phyloP scores from a whole-genome alignment of 768 basidiomycete genomes.

The Mrakia blollopis region DNA sequence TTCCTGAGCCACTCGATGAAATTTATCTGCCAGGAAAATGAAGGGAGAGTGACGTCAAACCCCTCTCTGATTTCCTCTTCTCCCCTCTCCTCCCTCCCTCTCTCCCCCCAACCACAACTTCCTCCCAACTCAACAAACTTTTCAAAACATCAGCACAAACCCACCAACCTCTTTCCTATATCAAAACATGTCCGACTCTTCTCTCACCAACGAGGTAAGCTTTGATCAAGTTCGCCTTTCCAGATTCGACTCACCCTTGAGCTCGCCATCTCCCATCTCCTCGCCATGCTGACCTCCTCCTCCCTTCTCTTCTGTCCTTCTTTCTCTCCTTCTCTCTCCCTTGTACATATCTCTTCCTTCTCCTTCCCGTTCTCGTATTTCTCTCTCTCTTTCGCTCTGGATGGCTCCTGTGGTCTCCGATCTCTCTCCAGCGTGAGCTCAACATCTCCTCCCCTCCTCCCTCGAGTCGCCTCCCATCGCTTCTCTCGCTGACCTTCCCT shows the following conservation, averaged over 20 bases:
- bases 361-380: constrained; percentile 5
- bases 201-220: constrained; percentile 17
- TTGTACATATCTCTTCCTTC: too few relatives aligned
- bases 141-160: neutral
- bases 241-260: too few relatives aligned
- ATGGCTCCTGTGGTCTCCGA: too few relatives aligned
- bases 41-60: too few relatives aligned
- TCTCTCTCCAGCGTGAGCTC: too few relatives aligned
- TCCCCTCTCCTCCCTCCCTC: too few relatives aligned
- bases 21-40: too few relatives aligned
- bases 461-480: neutral
- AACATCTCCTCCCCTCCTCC: neutral
- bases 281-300: neutral
- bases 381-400: neutral
- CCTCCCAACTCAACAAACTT: neutral
- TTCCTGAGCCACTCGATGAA: too few relatives aligned
- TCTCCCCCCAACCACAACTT: too few relatives aligned
- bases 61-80: too few relatives aligned
- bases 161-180: neutral
- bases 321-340: neutral
- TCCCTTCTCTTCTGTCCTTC: neutral
- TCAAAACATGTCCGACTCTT: constrained; percentile 1
- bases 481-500: too few relatives aligned
- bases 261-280: neutral
- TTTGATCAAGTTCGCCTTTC: neutral